Percentiles rank a stretch among this genome's conserved stretches.
Evolutionary conservation across 108 stramenopile species (phyloP).

Genomic region (Hondaea fermentalgiana): DNA sequence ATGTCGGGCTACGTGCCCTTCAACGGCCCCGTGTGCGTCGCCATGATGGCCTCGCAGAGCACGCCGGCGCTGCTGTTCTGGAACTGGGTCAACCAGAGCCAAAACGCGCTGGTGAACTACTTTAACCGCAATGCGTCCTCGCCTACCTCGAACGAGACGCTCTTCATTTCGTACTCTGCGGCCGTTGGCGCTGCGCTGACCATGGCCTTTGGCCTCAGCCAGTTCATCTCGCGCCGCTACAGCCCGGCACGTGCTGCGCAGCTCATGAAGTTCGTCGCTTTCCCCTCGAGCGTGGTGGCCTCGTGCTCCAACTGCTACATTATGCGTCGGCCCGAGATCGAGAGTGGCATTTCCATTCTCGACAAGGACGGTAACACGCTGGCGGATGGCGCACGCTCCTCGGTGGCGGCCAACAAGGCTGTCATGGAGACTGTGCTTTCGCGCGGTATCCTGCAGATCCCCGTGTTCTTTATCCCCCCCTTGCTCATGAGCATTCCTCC

Average conservation of each 20-base stretch:
- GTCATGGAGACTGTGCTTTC: slow-evolving; percentile 64
- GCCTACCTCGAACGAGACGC: slow-evolving; percentile 45
- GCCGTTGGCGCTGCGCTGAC: slow-evolving; percentile 66
- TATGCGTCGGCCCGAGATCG: slow-evolving; percentile 71
- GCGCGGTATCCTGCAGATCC: slow-evolving; percentile 67
- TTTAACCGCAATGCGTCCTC: slow-evolving; percentile 71
- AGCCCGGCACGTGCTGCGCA: slow-evolving; percentile 46
- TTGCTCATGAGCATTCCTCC: slow-evolving; percentile 40
- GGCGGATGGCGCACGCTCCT: slow-evolving; percentile 41
- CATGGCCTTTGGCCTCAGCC: slow-evolving; percentile 69
- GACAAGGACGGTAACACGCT: slow-evolving; percentile 42
- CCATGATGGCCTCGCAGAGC: slow-evolving; percentile 55
- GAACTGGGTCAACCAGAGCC: slow-evolving; percentile 75
- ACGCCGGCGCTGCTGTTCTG: slow-evolving; percentile 61
- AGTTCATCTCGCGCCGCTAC: slow-evolving; percentile 51
- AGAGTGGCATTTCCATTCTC: slow-evolving; percentile 58
- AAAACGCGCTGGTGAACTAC: slow-evolving; percentile 79
- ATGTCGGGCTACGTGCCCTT: slow-evolving; percentile 74
- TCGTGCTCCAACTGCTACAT: slow-evolving; percentile 74
- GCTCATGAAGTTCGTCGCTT: slow-evolving; percentile 68
- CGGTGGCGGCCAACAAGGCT: slow-evolving; percentile 60
- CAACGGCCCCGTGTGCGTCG: slow-evolving; percentile 68
- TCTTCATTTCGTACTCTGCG: slow-evolving; percentile 65
- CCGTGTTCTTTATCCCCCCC: slow-evolving; percentile 71
- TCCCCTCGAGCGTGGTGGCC: slow-evolving; percentile 70